Evolutionary conservation across 228 moss, liverwort and hornwort genomes (phyloP), one percentile per base, ranked within the genome.

Genomic region (Sphagnum fallax): DNA sequence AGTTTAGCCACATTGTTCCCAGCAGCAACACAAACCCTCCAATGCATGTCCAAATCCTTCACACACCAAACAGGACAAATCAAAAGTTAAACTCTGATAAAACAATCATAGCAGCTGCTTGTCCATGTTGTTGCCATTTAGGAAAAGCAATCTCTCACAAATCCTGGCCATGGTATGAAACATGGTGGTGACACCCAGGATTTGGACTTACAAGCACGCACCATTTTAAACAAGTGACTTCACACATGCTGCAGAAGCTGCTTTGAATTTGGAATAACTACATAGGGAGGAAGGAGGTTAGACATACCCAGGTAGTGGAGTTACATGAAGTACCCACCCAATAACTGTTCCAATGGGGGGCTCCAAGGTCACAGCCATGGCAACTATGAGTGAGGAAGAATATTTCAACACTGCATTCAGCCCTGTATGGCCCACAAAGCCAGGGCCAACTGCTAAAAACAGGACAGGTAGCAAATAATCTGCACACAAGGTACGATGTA

Each of bases 1-100:
- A 88, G 67, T 73, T 95, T 73, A 92, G 90, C 82, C 83, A 88
- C 49, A 95, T 57, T 0, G 87, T 95, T 71, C 92, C 95, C 57
- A 66, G 4, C 6, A 90, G 68, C 72, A 92, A 74, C 73, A 95
- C 70, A 14, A 75, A 48, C 62, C 95, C 95, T 77, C 95, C 92
- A 4, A 89, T 16, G 71, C 87, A 83, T 60, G 95, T 90, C 89
- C 87, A 90, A n/a, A 89, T 10, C 65, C 92, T 96, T 79, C 79
- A 87, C 55, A 52, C 68, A 2, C 50, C 11, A 16, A 69, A 51
- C 50, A 53, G 9, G 68, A 61, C 14, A 49, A 15, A 16, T 65
- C 4, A 6, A 5, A 10, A 6, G 4, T 8, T 49, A 32, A 32
- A 32, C 32, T 32, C 32, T 3, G 2, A 32, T 32, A 32, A 32